These are phyloP conservation scores for Kurtzmaniella quercitrusa DNA, from an alignment of 1,139 yeast species.

Conservation along the genomic window DNA sequence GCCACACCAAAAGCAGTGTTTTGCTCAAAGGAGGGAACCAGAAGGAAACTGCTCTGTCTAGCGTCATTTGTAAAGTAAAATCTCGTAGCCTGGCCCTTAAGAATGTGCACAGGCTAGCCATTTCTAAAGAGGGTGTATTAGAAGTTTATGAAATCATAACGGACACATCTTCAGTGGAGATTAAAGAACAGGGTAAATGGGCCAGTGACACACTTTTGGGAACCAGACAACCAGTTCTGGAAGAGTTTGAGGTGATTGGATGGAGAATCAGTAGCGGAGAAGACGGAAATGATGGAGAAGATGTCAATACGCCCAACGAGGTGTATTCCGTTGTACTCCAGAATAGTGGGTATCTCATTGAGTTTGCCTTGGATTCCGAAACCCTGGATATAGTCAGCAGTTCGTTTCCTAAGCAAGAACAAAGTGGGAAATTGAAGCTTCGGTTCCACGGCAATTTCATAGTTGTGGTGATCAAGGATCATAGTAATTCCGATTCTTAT, in stretches of 20 bases:
- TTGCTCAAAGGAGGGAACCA: not conserved
- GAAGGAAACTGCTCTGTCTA: not conserved
- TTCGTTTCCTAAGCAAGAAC: not conserved
- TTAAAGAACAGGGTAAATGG: slow-evolving; percentile 3
- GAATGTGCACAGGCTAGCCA: not conserved
- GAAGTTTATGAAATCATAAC: slow-evolving; percentile 1
- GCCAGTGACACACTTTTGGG: slow-evolving; percentile 1
- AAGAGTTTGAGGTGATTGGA: slow-evolving; percentile 4
- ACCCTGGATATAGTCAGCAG: not conserved
- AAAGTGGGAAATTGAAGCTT: not conserved
- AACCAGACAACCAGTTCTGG: slow-evolving; percentile 1
- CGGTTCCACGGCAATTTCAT: not conserved
- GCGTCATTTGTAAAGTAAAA: not conserved
- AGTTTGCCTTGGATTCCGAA: not conserved
- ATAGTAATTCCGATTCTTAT: not conserved
- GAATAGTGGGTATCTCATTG: not conserved
- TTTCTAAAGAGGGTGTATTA: not conserved
- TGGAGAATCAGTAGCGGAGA: slow-evolving; percentile 1
- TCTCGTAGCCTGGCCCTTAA: not conserved
- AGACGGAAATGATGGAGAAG: not conserved
- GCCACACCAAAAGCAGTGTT: not conserved
- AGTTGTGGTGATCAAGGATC: not conserved
- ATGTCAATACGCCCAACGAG: not conserved
- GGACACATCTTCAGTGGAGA: not conserved
- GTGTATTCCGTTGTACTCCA: not conserved